phyloP scores from a whole-genome alignment of 2,329 filamentous ascomycete species.

The Apiospora hydei region DNA sequence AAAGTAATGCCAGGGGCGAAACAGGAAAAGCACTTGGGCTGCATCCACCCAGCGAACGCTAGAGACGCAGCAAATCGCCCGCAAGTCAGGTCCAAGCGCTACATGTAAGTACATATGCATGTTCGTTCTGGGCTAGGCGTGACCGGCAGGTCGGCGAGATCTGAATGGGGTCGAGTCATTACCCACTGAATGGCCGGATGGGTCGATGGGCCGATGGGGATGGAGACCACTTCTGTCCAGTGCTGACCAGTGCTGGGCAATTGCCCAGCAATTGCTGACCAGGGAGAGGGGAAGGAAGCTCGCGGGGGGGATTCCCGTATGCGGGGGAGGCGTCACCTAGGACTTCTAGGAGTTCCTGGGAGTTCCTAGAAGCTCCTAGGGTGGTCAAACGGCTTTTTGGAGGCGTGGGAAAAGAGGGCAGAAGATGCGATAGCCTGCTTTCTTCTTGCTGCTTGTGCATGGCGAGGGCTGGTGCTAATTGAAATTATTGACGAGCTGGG shows the following conservation, averaged over 20 bases:
- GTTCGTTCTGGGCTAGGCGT: not conserved
- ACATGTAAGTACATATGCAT: not conserved
- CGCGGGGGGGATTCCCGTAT: not conserved
- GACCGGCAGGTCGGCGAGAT: slow-evolving; percentile 6
- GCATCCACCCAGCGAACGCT: slow-evolving; percentile 19
- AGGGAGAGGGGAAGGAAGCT: not conserved
- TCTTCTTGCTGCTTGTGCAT: not conserved
- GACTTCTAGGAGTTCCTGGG: not conserved
- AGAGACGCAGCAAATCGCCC: not conserved
- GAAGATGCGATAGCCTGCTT: not conserved
- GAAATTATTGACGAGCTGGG: slow-evolving; percentile 5
- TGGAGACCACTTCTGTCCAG: not conserved
- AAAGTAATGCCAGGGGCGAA: not conserved
- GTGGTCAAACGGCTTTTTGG: not conserved
- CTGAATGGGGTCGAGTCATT: slow-evolving; percentile 7
- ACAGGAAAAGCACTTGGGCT: slow-evolving; percentile 3
- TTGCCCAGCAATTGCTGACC: not conserved
- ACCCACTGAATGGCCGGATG: not conserved
- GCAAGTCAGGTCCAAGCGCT: slow-evolving; percentile 9
- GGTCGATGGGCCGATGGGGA: not conserved
- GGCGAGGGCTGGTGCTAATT: not conserved
- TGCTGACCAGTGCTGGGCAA: not conserved
- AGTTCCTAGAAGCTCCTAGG: not conserved
- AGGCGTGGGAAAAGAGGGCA: not conserved
- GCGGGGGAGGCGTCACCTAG: slow-evolving; percentile 4